Conservation (phyloP, 2,329 filamentous ascomycete genomes). For the Oidium heveae region DNA sequence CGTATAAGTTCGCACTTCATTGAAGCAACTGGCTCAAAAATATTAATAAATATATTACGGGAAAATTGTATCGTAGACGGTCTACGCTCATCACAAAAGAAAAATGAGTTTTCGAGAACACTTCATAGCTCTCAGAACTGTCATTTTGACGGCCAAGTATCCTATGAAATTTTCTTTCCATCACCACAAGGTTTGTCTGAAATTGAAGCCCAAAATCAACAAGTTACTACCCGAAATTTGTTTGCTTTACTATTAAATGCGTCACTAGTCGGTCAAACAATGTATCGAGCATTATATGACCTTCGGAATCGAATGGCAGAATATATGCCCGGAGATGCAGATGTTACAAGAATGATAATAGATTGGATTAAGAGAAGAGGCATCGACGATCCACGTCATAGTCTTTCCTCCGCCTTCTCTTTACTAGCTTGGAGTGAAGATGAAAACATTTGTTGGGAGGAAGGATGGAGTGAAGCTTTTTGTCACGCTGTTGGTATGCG, state of each 20-base stretch:
- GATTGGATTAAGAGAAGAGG: slow-evolving; percentile 32
- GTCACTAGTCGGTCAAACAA: slow-evolving; percentile 36
- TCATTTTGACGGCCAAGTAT: slow-evolving; percentile 24
- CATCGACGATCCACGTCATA: slow-evolving; percentile 38
- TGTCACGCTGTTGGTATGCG: slow-evolving; percentile 42
- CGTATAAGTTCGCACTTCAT: slow-evolving; percentile 32
- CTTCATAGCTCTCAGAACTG: slow-evolving; percentile 8
- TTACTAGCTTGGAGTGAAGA: slow-evolving; percentile 41
- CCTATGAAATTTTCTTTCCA: slow-evolving; percentile 38
- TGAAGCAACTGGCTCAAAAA: slow-evolving; percentile 28
- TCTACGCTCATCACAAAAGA: background rate
- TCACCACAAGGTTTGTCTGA: slow-evolving; percentile 24
- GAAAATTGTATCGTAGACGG: slow-evolving; percentile 25
- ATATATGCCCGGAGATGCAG: slow-evolving; percentile 29
- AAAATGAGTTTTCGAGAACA: background rate
- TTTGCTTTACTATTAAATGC: slow-evolving; percentile 39
- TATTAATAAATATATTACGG: slow-evolving; percentile 26
- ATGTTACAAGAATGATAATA: slow-evolving; percentile 32
- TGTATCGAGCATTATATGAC: slow-evolving; percentile 37
- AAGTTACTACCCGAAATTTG: slow-evolving; percentile 42
- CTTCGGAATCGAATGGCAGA: slow-evolving; percentile 32
- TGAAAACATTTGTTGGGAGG: slow-evolving; percentile 32
- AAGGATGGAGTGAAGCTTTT: slow-evolving; percentile 43
- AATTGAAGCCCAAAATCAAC: slow-evolving; percentile 26
- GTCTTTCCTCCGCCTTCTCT: slow-evolving; percentile 30